A percentile compares a stretch with the other conserved stretches of the same genome.
Conservation (phyloP, 371 early-diverging fungal species). For the Choanephora cucurbitarum region DNA sequence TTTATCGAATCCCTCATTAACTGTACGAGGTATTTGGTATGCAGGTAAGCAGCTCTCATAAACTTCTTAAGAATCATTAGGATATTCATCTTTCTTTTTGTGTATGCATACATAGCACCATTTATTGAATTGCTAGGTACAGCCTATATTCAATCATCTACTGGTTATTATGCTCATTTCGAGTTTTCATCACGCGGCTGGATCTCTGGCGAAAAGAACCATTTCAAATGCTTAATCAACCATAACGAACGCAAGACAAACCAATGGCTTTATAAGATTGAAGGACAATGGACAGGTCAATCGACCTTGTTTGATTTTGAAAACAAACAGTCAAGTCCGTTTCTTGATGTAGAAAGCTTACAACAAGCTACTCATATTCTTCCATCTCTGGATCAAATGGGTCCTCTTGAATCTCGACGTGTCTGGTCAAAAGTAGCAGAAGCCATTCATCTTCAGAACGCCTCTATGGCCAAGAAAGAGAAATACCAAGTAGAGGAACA, state of each 20-base stretch:
- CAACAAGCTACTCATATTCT: conserved; percentile 31
- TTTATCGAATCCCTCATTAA: conserved; percentile 43
- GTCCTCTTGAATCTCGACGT: conserved; percentile 63
- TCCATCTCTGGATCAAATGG: conserved; percentile 55
- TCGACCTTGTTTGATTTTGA: conserved; percentile 52
- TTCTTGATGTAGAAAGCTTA: conserved; percentile 58
- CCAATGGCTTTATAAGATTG: conserved; percentile 55
- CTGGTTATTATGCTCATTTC: conserved; percentile 65
- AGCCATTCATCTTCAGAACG: conserved; percentile 67
- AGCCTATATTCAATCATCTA: conserved; percentile 65
- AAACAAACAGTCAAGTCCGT: conserved; percentile 39
- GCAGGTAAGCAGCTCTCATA: conserved; percentile 29
- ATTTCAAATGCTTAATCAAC: conserved; percentile 61
- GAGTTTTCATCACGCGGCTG: conserved; percentile 77
- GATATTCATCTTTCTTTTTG: background rate
- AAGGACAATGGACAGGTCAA: conserved; percentile 69
- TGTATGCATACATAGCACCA: conserved; percentile 39
- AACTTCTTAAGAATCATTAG: too few relatives aligned
- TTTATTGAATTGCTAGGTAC: conserved; percentile 75
- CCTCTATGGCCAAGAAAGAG: conserved; percentile 60
- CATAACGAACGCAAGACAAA: conserved; percentile 29
- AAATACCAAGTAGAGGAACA: conserved; percentile 74
- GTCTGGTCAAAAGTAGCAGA: conserved; percentile 75
- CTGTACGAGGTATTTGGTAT: conserved; percentile 54
- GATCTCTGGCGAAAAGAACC: conserved; percentile 79